These are phyloP conservation scores for Coemansia sp. DNA, from an alignment of 192 early-diverging fungal species.

Conservation along the genomic window DNA sequence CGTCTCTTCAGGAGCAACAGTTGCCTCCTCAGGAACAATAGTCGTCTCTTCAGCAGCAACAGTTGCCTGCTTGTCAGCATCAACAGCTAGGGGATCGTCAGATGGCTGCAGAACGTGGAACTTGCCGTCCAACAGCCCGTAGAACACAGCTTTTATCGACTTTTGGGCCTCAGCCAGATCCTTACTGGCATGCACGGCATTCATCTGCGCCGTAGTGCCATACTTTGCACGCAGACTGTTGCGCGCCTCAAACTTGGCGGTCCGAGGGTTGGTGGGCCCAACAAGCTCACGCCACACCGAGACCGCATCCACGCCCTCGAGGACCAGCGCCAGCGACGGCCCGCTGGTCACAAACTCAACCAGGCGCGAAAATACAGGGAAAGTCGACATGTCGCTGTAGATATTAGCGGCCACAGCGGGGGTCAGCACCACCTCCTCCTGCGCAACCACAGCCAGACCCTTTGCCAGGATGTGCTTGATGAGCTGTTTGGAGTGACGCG, in stretches of 20 bases:
- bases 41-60: neutral
- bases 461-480: slow-evolving; percentile 31
- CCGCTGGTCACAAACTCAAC: slow-evolving; percentile 57
- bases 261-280: slow-evolving; percentile 57
- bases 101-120: slow-evolving; percentile 23
- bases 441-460: slow-evolving; percentile 35
- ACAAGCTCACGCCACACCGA: slow-evolving; percentile 42
- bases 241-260: slow-evolving; percentile 45
- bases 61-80: neutral
- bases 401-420: slow-evolving; percentile 23
- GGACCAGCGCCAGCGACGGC: slow-evolving; percentile 48
- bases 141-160: slow-evolving; percentile 42
- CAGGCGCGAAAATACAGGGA: slow-evolving; percentile 43
- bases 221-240: slow-evolving; percentile 57
- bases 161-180: slow-evolving; percentile 21
- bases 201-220: slow-evolving; percentile 55
- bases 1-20: neutral
- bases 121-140: slow-evolving; percentile 26
- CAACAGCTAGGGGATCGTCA: slow-evolving; percentile 30
- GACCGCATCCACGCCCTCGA: slow-evolving; percentile 53
- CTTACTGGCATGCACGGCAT: slow-evolving; percentile 60
- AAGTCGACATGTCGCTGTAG: slow-evolving; percentile 34
- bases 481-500: slow-evolving; percentile 34
- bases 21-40: neutral
- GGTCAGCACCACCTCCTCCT: slow-evolving; percentile 39